Conservation (phyloP, 345 rosid species). For the Melaleuca alternifolia region DNA sequence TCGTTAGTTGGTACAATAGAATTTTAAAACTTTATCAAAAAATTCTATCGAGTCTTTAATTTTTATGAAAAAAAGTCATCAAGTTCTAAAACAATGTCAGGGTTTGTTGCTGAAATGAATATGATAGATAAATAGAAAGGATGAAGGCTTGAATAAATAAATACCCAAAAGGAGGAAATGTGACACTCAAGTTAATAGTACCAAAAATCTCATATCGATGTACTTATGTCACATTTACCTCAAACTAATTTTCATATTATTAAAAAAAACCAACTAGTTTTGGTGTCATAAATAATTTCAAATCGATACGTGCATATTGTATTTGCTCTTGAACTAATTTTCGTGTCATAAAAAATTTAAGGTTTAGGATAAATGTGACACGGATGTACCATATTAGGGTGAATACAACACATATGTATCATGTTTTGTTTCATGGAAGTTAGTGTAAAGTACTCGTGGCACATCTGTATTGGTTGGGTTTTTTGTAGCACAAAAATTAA, state of each 20-base stretch:
- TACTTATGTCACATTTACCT: accelerated
- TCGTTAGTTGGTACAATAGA: neutral
- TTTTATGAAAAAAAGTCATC: neutral
- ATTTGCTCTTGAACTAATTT: accelerated
- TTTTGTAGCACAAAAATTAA: neutral
- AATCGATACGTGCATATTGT: accelerated
- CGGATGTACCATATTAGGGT: accelerated
- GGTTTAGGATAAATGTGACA: neutral
- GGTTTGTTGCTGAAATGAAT: neutral
- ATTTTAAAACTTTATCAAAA: neutral
- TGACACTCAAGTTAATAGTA: neutral
- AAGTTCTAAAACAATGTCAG: neutral
- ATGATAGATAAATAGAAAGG: neutral
- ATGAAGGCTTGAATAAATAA: neutral
- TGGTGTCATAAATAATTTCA: too few species aligned
- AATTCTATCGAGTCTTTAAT: neutral
- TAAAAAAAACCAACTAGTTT: too few species aligned
- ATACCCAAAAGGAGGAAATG: neutral
- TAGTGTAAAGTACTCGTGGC: too few species aligned
- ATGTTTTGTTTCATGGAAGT: too few species aligned
- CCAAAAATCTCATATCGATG: accelerated
- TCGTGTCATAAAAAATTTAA: neutral
- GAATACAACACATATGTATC: neutral
- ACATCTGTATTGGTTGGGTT: neutral
- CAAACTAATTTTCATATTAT: neutral